phyloP scores from a whole-genome alignment of 768 basidiomycete species.

The Leucosporidium creatinivorum region DNA sequence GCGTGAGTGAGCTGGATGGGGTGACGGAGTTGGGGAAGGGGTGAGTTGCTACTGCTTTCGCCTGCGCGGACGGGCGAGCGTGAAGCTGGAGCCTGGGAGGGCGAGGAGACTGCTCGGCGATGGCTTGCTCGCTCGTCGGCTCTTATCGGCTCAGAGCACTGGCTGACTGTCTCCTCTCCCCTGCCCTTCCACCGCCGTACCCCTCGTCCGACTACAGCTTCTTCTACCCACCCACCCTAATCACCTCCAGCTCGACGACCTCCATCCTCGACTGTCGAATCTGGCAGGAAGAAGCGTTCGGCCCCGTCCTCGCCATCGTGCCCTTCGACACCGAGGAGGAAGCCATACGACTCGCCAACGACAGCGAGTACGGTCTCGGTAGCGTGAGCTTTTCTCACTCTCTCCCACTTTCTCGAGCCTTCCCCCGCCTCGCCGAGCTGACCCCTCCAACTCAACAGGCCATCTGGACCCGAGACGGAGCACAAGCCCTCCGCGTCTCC shows the following conservation, averaged over 20 bases:
- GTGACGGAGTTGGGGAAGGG: conserved; percentile 61
- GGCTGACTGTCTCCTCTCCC: too few species aligned
- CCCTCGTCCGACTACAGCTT: conserved; percentile 33
- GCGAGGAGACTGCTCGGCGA: too few species aligned
- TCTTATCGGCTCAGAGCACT: too few species aligned
- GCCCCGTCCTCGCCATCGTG: conserved; percentile 75
- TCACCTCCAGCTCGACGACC: conserved; percentile 49
- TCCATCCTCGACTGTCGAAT: conserved; percentile 1
- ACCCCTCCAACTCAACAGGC: conserved; percentile 52
- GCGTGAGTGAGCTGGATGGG: conserved; percentile 58
- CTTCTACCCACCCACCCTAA: conserved; percentile 75
- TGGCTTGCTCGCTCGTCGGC: too few species aligned
- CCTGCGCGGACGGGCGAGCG: too few species aligned
- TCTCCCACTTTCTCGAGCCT: neutral
- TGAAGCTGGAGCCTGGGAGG: too few species aligned
- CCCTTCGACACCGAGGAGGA: conserved; percentile 79
- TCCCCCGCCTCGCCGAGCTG: too few species aligned
- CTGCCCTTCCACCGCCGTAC: too few species aligned
- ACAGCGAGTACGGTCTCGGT: conserved; percentile 82
- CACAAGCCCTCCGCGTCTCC: conserved; percentile 67
- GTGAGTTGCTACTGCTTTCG: conserved; percentile 1
- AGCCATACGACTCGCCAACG: conserved; percentile 73
- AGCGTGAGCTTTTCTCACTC: conserved; percentile 41
- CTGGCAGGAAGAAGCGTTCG: conserved; percentile 63
- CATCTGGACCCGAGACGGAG: conserved; percentile 69